These are phyloP conservation scores for Umbelopsis sp. DNA, from an alignment of 371 early-diverging fungal genomes.

Conservation along the genomic window DNA sequence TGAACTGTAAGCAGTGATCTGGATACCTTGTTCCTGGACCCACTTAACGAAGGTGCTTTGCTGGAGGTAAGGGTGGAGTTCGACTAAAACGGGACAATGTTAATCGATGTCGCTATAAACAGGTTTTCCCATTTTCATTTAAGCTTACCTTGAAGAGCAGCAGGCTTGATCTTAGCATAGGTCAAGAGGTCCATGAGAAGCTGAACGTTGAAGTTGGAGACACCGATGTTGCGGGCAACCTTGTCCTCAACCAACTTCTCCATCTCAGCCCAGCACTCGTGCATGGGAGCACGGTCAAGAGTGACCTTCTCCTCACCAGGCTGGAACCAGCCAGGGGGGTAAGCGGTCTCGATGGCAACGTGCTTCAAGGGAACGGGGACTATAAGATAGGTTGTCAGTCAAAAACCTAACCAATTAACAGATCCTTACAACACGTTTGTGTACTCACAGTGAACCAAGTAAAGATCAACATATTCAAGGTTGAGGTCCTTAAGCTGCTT, in stretches of 20 bases:
- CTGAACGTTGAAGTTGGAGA: slow-evolving; percentile 62
- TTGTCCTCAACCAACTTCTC: slow-evolving; percentile 46
- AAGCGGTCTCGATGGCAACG: slow-evolving; percentile 32
- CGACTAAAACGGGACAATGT: slow-evolving; percentile 55
- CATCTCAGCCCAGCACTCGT: slow-evolving; percentile 49
- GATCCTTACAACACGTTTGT: neutral
- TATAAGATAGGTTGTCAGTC: slow-evolving; percentile 7
- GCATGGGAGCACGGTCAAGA: slow-evolving; percentile 42
- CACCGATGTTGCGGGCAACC: slow-evolving; percentile 54
- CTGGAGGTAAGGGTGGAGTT: slow-evolving; percentile 71
- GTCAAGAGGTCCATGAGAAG: slow-evolving; percentile 42
- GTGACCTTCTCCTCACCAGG: slow-evolving; percentile 27
- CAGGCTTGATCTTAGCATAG: slow-evolving; percentile 47
- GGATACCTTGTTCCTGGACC: slow-evolving; percentile 39
- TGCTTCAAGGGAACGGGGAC: slow-evolving; percentile 46
- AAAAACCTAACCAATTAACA: neutral
- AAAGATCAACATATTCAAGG: slow-evolving; percentile 75
- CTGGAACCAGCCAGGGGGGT: slow-evolving; percentile 46
- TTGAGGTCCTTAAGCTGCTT: slow-evolving; percentile 59
- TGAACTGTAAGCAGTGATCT: slow-evolving; percentile 65
- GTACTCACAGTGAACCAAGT: slow-evolving; percentile 51
- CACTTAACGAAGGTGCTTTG: slow-evolving; percentile 56
- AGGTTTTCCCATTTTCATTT: neutral
- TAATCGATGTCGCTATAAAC: neutral
- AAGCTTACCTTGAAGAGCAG: slow-evolving; percentile 37